Base-by-base conservation (phyloP, 768 basidiomycete genomes). In the Polyporus arcularius region DNA sequence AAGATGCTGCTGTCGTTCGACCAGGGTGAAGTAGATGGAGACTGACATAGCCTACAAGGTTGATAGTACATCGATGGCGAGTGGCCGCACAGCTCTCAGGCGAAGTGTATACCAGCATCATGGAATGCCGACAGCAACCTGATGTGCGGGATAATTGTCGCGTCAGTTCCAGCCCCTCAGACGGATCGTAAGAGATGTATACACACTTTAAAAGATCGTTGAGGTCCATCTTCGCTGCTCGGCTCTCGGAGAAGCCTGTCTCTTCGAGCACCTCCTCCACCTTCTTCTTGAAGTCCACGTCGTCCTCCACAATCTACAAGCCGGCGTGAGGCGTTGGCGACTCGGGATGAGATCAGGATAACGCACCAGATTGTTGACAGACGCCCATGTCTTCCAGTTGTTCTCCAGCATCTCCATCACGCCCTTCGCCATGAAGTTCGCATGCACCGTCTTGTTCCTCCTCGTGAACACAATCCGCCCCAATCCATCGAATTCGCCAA, bases 401-500 rank as follows among this genome's bases (percentile, higher is more conserved):
- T 86, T 85, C 74, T 97, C 95, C 63, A 98, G 75, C 91, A 98
- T 92, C 67, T 94, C 90, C 72, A 91, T 82, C 35, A 99, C 94
- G 5, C 96, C 97, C 71, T 94, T 96, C 16, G 95, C 95, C 79
- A 85, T 85, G 72, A 99, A 98, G 66, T 88, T 92, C 10, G 89
- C 94, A 68, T 94, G 85, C 0, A 94, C 78, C 7, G 86, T 93
- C 77, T 97, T 98, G 72, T 98, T 98, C 66, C 90, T 83, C 61
- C 96, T 78, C 32, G 86, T 87, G 72, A 98, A 98, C 41, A 97
- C 76, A 57, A 98, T 94, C 46, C 97, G 82, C 49, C 86, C 92
- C 64, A 99, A 80, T 1, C 97, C 97, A 71, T 99, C 97, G 70
- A 98, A 98, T 75, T 99, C 97, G 69, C 96, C 96, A 65, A 98